These are phyloP conservation scores for Pelargonium nanum DNA, from an alignment of 345 rosid genomes.

Conservation along the genomic window DNA sequence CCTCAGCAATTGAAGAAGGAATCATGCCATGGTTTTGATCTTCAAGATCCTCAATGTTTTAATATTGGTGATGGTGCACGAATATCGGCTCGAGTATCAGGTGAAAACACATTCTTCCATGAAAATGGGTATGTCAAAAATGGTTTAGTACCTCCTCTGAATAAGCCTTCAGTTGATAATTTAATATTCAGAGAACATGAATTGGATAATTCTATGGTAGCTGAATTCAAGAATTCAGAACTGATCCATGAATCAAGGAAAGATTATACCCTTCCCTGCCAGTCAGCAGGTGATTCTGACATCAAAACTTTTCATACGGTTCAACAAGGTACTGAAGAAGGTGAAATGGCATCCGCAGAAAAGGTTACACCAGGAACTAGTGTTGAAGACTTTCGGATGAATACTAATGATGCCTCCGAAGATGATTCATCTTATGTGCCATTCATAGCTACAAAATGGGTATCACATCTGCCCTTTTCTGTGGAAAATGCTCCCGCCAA, in stretches of 20 bases:
- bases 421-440: constrained; percentile 29
- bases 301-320: constrained; percentile 13
- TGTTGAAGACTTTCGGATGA: constrained; percentile 19
- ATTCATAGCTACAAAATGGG: constrained; percentile 23
- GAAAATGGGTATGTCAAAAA: constrained; percentile 9
- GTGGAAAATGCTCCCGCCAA: constrained; percentile 18
- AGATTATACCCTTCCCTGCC: constrained; percentile 12
- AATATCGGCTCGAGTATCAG: constrained; percentile 15
- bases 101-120: constrained; percentile 12
- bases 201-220: constrained; percentile 14
- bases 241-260: constrained; percentile 14
- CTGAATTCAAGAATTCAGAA: constrained; percentile 11
- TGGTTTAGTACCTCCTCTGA: constrained; percentile 13
- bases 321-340: constrained; percentile 19
- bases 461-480: constrained; percentile 30
- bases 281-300: constrained; percentile 18
- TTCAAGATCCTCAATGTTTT: constrained; percentile 22
- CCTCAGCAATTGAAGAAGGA: constrained; percentile 23
- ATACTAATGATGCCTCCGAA: constrained; percentile 20
- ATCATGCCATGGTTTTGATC: constrained; percentile 22
- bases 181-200: too few relatives aligned
- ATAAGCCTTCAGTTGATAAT: constrained; percentile 11
- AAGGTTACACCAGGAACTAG: not conserved
- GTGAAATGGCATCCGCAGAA: constrained; percentile 18
- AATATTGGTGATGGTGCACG: constrained; percentile 16